These are phyloP conservation scores for Lactifluus pinguis DNA, from an alignment of 768 basidiomycete species.

Conservation along the genomic window DNA sequence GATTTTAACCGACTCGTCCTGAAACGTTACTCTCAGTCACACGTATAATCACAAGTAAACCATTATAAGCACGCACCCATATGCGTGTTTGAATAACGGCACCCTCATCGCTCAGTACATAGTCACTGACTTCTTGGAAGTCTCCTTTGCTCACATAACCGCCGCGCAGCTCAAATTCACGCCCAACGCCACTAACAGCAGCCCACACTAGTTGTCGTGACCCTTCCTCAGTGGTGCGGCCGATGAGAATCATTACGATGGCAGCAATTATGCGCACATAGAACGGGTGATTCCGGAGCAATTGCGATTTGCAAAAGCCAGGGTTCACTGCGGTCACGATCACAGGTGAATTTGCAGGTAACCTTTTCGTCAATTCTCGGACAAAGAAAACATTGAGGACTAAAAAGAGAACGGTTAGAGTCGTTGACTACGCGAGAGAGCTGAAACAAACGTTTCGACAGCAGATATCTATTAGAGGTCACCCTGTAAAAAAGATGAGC, in stretches of 20 bases:
- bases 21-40: background rate
- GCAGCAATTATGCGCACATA: background rate
- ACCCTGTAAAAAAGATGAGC: background rate
- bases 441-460: conserved; percentile 12
- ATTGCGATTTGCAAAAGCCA: conserved; percentile 11
- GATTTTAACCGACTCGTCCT: conserved; percentile 12
- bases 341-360: conserved; percentile 12
- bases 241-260: background rate
- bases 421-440: background rate
- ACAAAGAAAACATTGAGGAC: conserved; percentile 15
- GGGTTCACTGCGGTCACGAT: conserved; percentile 13
- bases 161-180: conserved; percentile 6
- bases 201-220: conserved; percentile 14
- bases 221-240: conserved; percentile 9
- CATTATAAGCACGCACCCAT: background rate
- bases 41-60: background rate
- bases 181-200: conserved; percentile 5
- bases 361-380: conserved; percentile 14
- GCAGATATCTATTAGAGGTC: conserved; percentile 1
- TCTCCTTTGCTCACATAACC: background rate
- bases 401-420: background rate
- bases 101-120: conserved; percentile 12
- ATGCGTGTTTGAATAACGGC: background rate
- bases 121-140: conserved; percentile 10
- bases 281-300: conserved; percentile 3